Evolutionary conservation across 345 rosid species (phyloP).

Genomic region (Noccaea caerulescens): DNA sequence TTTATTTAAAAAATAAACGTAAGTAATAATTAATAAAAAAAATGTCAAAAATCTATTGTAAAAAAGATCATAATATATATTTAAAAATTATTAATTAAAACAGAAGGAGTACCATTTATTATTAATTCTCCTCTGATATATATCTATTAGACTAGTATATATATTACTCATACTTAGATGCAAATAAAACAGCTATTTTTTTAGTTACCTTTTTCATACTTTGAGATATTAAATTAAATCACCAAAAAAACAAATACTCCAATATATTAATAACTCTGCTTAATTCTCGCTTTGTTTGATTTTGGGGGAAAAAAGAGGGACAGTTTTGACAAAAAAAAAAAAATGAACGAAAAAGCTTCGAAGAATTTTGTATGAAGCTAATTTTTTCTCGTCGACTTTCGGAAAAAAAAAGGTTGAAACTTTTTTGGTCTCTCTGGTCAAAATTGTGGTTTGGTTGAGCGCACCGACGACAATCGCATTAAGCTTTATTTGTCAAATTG

Average conservation of each 20-base stretch:
- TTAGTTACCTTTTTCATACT: not conserved
- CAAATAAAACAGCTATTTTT: not conserved
- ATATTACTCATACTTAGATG: too few species aligned
- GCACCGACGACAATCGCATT: slow-evolving; percentile 41
- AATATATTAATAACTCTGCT: slow-evolving; percentile 43
- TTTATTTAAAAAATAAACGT: too few species aligned
- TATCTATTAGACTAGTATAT: too few species aligned
- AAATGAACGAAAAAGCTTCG: slow-evolving; percentile 23
- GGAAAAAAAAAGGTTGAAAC: slow-evolving; percentile 14
- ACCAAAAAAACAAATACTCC: slow-evolving; percentile 19
- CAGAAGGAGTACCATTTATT: too few species aligned
- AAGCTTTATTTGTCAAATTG: slow-evolving; percentile 21
- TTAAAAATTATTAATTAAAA: too few species aligned
- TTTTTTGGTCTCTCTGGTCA: slow-evolving; percentile 45
- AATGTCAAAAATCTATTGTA: too few species aligned
- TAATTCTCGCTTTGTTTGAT: slow-evolving; percentile 28
- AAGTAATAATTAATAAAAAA: too few species aligned
- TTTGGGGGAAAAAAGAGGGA: slow-evolving; percentile 14
- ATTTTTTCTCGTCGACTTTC: slow-evolving; percentile 33
- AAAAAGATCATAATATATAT: too few species aligned
- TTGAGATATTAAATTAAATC: slow-evolving; percentile 9
- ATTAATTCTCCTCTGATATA: too few species aligned
- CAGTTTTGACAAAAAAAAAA: slow-evolving; percentile 18
- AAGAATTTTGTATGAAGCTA: slow-evolving; percentile 32
- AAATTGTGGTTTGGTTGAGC: slow-evolving; percentile 36